Base-by-base conservation (phyloP, 331 rosid species). In the Stylosanthes scabra region DNA sequence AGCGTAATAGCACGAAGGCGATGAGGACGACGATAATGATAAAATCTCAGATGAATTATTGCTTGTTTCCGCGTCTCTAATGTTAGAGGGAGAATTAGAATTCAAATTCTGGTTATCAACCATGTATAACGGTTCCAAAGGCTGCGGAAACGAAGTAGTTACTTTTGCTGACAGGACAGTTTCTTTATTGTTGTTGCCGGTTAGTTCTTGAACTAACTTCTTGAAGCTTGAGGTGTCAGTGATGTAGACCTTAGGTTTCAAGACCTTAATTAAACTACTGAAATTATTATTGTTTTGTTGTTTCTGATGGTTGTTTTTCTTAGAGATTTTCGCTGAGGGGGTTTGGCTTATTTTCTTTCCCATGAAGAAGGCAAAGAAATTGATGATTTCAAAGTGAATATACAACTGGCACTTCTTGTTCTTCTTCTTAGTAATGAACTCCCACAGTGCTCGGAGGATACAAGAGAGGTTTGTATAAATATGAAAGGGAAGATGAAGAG, bases 191-290 rank as follows among this genome's bases (percentile, higher is more conserved):
- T 83, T 81, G 74, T 85, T 83, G 7, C 92, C 96, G 25, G 96
- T 89, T 63, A 89, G 82, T 54, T 89, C 89, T 79, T 89, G 96
- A 44, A 89, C 96, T 6, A 89, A 74, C 39, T 41, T 78, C 81
- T 89, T 89, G 89, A 87, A 89, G 45, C 77, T 80, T 34, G 90
- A 83, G 79, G 59, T 60, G 72, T 85, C 86, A 4, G 85, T 89
- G 88, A 89, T 89, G 85, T 83, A 89, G 68, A 89, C 96, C 64
- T 87, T 87, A n/a, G 96, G 96, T 66, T 68, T 68, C 67, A 89
- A 63, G 45, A 83, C 72, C 66, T 63, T 83, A 25, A 89, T 87
- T 85, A 86, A 78, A 45, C 74, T 75, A 50, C 82, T 78, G 37
- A 89, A 75, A 31, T 31, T 31, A 5, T 31, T 31, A 5, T 31